These are phyloP conservation scores for Pleurotus cornucopiae DNA, from an alignment of 768 basidiomycete species.

Conservation along the genomic window DNA sequence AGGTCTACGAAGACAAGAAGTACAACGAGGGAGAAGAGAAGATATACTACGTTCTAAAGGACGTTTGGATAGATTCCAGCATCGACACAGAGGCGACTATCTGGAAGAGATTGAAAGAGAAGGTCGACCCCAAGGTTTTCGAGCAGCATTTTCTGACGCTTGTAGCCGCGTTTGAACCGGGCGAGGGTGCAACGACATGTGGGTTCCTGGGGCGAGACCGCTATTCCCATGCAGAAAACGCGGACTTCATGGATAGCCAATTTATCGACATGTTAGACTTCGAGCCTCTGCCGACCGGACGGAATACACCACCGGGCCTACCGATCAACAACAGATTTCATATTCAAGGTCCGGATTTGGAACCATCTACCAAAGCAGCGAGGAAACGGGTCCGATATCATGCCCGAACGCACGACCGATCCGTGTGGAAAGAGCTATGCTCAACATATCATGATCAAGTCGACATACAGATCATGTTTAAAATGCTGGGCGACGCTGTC, in stretches of 20 bases:
- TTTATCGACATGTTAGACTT: neutral
- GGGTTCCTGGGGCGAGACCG: neutral
- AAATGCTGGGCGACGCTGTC: neutral
- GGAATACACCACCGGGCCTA: neutral
- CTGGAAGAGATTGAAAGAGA: slow-evolving; percentile 1
- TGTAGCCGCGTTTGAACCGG: neutral
- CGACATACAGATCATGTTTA: neutral
- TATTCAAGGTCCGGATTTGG: neutral
- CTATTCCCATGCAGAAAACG: neutral
- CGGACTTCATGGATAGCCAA: neutral
- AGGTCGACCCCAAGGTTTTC: neutral
- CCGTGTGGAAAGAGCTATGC: slow-evolving; percentile 8
- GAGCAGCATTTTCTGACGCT: slow-evolving; percentile 6
- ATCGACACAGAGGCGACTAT: slow-evolving; percentile 6
- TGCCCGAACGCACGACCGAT: neutral
- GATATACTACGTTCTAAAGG: slow-evolving; percentile 6
- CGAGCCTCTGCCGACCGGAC: no score
- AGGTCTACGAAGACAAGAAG: slow-evolving; percentile 5
- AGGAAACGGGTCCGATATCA: neutral
- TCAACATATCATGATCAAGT: slow-evolving; percentile 1
- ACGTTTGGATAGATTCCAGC: slow-evolving; percentile 7
- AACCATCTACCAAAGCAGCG: neutral
- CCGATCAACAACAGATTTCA: neutral
- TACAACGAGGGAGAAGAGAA: neutral
- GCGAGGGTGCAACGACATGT: slow-evolving; percentile 5